Conservation (phyloP, 306 rosid species). For the Acacia confusa region DNA sequence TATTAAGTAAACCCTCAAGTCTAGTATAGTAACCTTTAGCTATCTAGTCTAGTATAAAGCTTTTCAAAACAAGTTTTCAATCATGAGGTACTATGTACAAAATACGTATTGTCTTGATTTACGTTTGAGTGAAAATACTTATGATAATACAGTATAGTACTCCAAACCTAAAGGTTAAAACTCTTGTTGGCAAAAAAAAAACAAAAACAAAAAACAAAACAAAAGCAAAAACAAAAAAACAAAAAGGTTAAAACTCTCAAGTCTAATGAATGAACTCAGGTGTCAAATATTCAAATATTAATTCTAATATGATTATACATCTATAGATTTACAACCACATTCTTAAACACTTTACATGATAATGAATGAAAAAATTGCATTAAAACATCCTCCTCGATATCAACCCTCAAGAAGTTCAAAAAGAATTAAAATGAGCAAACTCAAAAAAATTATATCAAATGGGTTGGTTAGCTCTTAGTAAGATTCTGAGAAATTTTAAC, state of each 20-base stretch:
- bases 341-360: conserved; percentile 47
- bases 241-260: no score
- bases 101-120: no score
- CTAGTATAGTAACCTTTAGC: no score
- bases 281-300: neutral
- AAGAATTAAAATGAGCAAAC: conserved; percentile 13
- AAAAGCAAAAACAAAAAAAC: no score
- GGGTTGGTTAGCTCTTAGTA: conserved; percentile 36
- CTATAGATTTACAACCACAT: conserved; percentile 39
- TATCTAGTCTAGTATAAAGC: no score
- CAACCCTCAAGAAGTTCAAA: neutral
- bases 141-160: neutral
- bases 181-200: neutral
- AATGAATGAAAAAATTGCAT: conserved; percentile 67
- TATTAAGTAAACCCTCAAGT: no score
- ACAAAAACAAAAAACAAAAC: no score
- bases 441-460: neutral
- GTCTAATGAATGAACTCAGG: neutral
- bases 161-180: neutral
- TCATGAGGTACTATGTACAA: no score
- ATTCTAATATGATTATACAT: conserved; percentile 23
- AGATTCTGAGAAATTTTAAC: conserved; percentile 48
- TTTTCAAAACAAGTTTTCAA: no score
- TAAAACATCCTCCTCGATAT: conserved; percentile 31
- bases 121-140: no score